Evolutionary conservation across 2,329 filamentous ascomycete genomes (phyloP), one percentile per base, ranked within the genome.

Genomic region (Colletotrichum scovillei): DNA sequence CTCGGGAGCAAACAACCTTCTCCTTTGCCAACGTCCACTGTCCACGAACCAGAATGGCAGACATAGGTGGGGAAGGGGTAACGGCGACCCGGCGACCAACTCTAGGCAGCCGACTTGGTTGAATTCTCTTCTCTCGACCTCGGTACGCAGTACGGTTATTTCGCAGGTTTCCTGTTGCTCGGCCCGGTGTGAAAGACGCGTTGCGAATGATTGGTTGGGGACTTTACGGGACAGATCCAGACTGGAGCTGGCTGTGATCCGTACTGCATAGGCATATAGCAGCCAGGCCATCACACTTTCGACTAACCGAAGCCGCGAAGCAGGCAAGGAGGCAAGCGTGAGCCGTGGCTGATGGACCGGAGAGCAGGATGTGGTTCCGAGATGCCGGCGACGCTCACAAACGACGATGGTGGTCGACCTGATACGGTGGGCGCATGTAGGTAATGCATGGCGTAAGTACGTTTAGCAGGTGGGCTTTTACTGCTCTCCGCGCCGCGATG

Each of bases 331-430:
- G 42, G 42, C 42, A n/a, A 49, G 19, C 19, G 42, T 49, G 42
- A 14, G 42, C 42, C 19, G 19, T 49, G 19, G 42, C 19, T 49
- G 42, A 38, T 32, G 42, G 46, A 26, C 38, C 35, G 66, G 64
- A 26, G 70, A 32, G 55, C 63, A 56, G 55, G 42, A 49, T 12
- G 26, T 46, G 42, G 60, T 60, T 38, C 56, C 67, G 60, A 62
- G 55, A 60, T 58, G 35, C 59, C 35, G 16, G 67, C 19, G 35
- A 49, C 57, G 67, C 64, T 57, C 52, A 63, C 24, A 56, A 68
- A 52, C 35, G 69, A 68, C 32, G 28, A 46, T 52, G 58, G 63
- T 63, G 42, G 32, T 14, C 42, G 19, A 63, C 19, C 42, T 64
- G 57, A 66, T 26, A 56, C 42, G 28, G 63, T 56, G 42, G 42